phyloP scores from a whole-genome alignment of 495 filamentous ascomycete species.

The Cenococcum geophilum region DNA sequence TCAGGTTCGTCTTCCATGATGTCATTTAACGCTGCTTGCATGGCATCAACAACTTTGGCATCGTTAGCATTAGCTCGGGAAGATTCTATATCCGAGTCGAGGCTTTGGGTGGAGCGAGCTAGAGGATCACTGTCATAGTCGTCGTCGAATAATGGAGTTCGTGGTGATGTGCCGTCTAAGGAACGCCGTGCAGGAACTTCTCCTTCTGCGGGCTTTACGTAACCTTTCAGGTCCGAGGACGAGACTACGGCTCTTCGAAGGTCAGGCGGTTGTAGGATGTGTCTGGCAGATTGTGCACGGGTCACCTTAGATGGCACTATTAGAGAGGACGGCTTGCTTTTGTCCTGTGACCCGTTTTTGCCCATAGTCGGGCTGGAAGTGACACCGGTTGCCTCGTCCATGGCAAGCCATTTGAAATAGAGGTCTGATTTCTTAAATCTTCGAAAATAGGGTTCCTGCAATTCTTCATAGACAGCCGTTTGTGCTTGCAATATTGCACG shows the following conservation, averaged over 20 bases:
- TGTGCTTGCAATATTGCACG: constrained; percentile 77
- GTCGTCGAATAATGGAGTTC: constrained; percentile 57
- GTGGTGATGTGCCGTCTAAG: constrained; percentile 49
- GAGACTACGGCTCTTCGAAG: constrained; percentile 55
- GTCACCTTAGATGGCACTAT: constrained; percentile 23
- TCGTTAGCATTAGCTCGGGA: constrained; percentile 35
- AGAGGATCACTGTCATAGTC: constrained; percentile 60
- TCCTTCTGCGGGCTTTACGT: constrained; percentile 38
- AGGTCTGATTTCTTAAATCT: constrained; percentile 87
- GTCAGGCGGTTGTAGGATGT: constrained; percentile 36
- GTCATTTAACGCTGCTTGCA: constrained; percentile 90
- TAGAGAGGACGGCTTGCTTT: constrained; percentile 29
- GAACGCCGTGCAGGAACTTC: constrained; percentile 48
- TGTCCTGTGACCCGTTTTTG: constrained; percentile 12
- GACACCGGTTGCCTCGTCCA: constrained; percentile 62
- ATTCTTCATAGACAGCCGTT: constrained; percentile 71
- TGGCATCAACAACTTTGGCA: constrained; percentile 70
- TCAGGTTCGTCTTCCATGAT: constrained; percentile 76
- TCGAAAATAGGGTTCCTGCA: constrained; percentile 71
- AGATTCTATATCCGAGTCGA: constrained; percentile 41
- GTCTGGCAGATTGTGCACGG: constrained; percentile 15
- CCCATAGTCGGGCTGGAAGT: constrained; percentile 25
- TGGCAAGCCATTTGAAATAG: constrained; percentile 90
- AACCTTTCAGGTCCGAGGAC: constrained; percentile 49
- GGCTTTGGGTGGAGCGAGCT: constrained; percentile 54